Evolutionary conservation across 495 filamentous ascomycete genomes (phyloP).

Genomic region (Neurospora sp.): DNA sequence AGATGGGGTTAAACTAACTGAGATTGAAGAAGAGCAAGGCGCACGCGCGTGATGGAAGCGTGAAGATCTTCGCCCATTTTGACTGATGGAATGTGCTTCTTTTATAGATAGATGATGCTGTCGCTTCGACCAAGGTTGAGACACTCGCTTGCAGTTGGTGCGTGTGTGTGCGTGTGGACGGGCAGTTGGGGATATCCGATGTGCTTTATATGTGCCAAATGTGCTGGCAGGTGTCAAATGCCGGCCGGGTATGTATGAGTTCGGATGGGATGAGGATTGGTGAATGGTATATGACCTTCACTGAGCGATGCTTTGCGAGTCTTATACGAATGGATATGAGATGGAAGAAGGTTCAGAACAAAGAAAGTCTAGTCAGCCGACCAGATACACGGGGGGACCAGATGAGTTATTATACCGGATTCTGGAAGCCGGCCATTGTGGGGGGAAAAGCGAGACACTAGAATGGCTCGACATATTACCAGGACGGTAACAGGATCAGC

Average conservation of each 20-base stretch:
- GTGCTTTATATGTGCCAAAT: neutral
- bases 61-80: slow-evolving; percentile 19
- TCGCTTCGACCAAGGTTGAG: neutral
- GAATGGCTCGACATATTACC: neutral
- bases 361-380: neutral
- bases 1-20: slow-evolving; percentile 17
- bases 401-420: neutral
- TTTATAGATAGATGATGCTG: neutral
- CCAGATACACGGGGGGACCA: neutral
- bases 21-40: slow-evolving; percentile 24
- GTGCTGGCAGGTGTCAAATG: neutral
- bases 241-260: neutral
- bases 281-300: neutral
- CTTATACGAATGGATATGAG: neutral
- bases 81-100: neutral
- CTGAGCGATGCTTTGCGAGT: neutral
- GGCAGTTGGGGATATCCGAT: slow-evolving; percentile 24
- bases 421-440: neutral
- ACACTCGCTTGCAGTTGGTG: neutral
- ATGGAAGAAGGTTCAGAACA: neutral
- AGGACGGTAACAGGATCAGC: neutral
- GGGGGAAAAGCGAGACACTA: neutral
- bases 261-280: neutral
- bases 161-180: neutral
- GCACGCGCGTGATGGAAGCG: slow-evolving; percentile 20